A percentile compares a stretch with the other conserved stretches of the same genome.
Evolutionary conservation across 2,329 filamentous ascomycete species (phyloP).

Genomic region (Periconia sp.): DNA sequence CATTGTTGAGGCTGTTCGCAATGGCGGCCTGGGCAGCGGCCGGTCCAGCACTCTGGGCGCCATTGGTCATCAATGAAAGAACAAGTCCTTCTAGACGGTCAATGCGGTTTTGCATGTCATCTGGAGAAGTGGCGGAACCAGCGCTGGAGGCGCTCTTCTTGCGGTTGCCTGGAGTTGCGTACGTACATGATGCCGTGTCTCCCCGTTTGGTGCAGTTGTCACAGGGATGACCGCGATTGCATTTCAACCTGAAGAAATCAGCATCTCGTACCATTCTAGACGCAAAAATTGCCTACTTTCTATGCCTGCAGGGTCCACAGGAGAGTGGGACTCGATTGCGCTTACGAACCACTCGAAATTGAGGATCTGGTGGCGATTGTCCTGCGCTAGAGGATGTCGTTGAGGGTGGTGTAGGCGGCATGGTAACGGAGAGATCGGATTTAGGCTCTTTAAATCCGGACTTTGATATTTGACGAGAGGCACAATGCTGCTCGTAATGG

Average conservation of each 20-base stretch:
- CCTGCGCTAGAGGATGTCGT: conserved; percentile 77
- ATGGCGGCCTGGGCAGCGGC: conserved; percentile 66
- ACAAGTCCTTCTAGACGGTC: conserved; percentile 92
- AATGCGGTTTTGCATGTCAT: conserved; percentile 99
- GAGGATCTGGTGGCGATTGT: conserved; percentile 83
- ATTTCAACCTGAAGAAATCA: conserved; percentile 71
- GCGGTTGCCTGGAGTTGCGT: conserved; percentile 71
- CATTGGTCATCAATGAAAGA: conserved; percentile 91
- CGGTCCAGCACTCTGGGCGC: conserved; percentile 66
- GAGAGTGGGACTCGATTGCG: conserved; percentile 90
- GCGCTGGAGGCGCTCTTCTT: conserved; percentile 71
- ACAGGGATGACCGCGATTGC: conserved; percentile 88
- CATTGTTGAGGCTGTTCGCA: conserved; percentile 52
- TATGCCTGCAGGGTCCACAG: conserved; percentile 86
- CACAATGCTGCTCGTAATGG: conserved; percentile 4
- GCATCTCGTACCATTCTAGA: conserved; percentile 5
- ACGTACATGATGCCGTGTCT: conserved; percentile 81
- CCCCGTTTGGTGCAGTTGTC: conserved; percentile 93
- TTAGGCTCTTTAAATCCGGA: conserved; percentile 33
- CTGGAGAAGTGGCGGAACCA: conserved; percentile 68
- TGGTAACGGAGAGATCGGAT: conserved; percentile 43
- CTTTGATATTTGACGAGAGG: conserved; percentile 1
- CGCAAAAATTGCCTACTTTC: conserved; percentile 75
- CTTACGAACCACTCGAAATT: conserved; percentile 88
- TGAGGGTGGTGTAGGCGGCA: conserved; percentile 80